These are phyloP conservation scores for Podila minutissima DNA, from an alignment of 192 early-diverging fungal species.

Conservation along the genomic window DNA sequence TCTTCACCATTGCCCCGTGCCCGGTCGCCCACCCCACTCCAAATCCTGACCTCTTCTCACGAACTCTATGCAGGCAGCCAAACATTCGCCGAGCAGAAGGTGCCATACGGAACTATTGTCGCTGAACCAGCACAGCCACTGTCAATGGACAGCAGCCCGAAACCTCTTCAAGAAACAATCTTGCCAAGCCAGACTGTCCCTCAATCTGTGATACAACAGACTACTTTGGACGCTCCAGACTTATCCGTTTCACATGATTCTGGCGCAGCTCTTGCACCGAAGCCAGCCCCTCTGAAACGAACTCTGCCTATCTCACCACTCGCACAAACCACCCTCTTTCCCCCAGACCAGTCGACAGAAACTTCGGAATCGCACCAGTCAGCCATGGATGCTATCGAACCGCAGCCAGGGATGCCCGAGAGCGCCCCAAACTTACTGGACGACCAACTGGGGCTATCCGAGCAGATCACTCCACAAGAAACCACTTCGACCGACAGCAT, in stretches of 20 bases:
- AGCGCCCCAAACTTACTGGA: neutral
- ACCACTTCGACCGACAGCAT: neutral
- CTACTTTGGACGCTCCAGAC: neutral
- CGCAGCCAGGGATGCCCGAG: neutral
- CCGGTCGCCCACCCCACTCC: neutral
- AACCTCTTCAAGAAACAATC: too few relatives aligned
- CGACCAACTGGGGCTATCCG: neutral
- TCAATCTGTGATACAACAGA: neutral
- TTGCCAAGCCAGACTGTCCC: neutral
- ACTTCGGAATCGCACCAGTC: neutral
- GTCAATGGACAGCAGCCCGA: too few relatives aligned
- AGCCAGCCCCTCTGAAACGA: conserved; percentile 2
- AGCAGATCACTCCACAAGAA: neutral
- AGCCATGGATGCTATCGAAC: neutral
- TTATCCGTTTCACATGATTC: neutral
- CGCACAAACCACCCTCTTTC: conserved; percentile 5
- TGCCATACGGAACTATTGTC: too few relatives aligned
- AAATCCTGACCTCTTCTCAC: too few relatives aligned
- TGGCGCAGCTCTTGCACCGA: neutral
- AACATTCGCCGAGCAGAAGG: too few relatives aligned
- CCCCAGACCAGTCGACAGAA: conserved; percentile 3
- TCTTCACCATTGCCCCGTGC: conserved; percentile 1
- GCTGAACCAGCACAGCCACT: too few relatives aligned
- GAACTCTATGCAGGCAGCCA: too few relatives aligned
- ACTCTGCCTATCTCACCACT: conserved; percentile 42